Conservation (phyloP, 352 stramenopile species). For the Hyaloperonospora arabidopsidis region DNA sequence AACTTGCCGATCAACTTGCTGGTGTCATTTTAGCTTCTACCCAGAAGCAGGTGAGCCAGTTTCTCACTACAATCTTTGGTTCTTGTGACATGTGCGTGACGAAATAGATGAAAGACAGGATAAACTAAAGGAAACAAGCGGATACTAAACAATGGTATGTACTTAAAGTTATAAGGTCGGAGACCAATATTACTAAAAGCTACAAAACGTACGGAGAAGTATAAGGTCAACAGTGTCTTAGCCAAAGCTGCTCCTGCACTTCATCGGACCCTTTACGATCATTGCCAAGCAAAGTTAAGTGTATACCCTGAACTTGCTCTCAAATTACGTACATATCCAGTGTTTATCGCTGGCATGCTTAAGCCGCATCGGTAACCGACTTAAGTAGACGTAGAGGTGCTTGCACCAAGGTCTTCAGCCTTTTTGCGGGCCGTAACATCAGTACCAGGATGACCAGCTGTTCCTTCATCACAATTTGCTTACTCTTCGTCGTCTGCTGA, state of each 20-base stretch:
- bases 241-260: neutral
- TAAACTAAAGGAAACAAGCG: neutral
- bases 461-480: too few relatives aligned
- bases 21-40: neutral
- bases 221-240: neutral
- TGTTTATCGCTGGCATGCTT: too few relatives aligned
- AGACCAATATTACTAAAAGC: neutral
- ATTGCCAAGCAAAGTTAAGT: neutral
- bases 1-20: neutral
- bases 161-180: neutral
- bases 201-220: neutral
- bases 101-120: too few relatives aligned
- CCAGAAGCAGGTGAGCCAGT: neutral
- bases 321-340: too few relatives aligned
- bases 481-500: too few relatives aligned
- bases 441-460: too few relatives aligned
- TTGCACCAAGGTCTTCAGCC: too few relatives aligned
- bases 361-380: too few relatives aligned
- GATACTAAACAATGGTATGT: neutral
- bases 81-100: too few relatives aligned
- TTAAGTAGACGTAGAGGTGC: too few relatives aligned
- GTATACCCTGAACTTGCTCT: neutral
- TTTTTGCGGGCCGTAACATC: too few relatives aligned
- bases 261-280: neutral
- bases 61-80: too few relatives aligned